Percentiles rank a stretch among this genome's conserved stretches.
Conservation (phyloP, 192 early-diverging fungal species). For the Rhizophagus clarus region DNA sequence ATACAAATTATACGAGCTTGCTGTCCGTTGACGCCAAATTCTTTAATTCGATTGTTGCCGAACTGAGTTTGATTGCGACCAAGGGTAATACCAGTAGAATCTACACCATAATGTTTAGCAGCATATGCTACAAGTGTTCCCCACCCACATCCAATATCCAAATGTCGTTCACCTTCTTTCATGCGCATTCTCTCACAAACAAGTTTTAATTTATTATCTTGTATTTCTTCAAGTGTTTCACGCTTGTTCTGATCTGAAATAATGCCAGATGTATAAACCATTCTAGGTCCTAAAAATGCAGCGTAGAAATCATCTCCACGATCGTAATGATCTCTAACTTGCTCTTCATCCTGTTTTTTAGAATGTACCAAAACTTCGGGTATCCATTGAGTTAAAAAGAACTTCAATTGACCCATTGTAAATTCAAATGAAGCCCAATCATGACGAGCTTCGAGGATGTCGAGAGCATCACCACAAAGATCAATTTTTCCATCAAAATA, state of each 20-base stretch:
- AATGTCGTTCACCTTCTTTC: conserved; percentile 82
- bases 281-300: conserved; percentile 89
- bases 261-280: conserved; percentile 97
- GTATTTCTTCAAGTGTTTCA: conserved; percentile 92
- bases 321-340: conserved; percentile 98
- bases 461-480: conserved; percentile 82
- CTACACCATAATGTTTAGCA: conserved; percentile 84
- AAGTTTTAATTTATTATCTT: conserved; percentile 93
- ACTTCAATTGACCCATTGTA: conserved; percentile 82
- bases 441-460: conserved; percentile 87
- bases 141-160: conserved; percentile 99
- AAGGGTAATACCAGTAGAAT: conserved; percentile 93
- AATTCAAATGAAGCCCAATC: conserved; percentile 94
- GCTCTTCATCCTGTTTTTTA: conserved; percentile 95
- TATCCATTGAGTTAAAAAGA: conserved; percentile 95
- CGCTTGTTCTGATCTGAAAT: conserved; percentile 70
- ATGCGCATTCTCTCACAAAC: conserved; percentile 86
- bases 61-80: conserved; percentile 90
- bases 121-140: conserved; percentile 90
- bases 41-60: conserved; percentile 80
- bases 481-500: conserved; percentile 98
- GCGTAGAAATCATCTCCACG: conserved; percentile 98
- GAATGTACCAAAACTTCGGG: conserved; percentile 98
- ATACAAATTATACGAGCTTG: conserved; percentile 83
- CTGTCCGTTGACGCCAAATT: conserved; percentile 74